Conservation (phyloP, 108 stramenopile genomes). For the Fragilariopsis cylindrus region DNA sequence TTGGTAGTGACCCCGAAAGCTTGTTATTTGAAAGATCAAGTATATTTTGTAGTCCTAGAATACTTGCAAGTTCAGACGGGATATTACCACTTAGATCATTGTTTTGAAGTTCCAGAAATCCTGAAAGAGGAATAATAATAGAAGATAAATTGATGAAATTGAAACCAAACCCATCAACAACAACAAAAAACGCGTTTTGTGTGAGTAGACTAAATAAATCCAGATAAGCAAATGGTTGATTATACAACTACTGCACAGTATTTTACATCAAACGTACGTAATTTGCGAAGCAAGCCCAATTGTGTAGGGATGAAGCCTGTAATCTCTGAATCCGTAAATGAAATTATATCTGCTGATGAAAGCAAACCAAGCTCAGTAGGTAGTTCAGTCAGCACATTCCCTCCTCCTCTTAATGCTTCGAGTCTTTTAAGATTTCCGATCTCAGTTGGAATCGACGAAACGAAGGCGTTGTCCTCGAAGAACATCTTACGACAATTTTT, state of each 20-base stretch:
- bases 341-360: conserved; percentile 32
- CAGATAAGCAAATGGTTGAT: not conserved
- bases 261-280: conserved; percentile 7
- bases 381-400: conserved; percentile 28
- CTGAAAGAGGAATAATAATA: conserved; percentile 1
- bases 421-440: conserved; percentile 41
- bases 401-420: conserved; percentile 37
- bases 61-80: conserved; percentile 37
- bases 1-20: conserved; percentile 25
- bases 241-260: not conserved
- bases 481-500: conserved; percentile 31
- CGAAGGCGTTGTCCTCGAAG: conserved; percentile 51
- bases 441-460: conserved; percentile 50
- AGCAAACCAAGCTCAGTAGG: conserved; percentile 49
- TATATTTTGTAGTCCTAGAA: conserved; percentile 18
- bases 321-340: conserved; percentile 48
- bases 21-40: conserved; percentile 31
- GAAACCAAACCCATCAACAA: too few relatives aligned
- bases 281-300: conserved; percentile 31
- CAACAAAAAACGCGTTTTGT: too few relatives aligned
- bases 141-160: not conserved
- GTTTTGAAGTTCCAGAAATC: conserved; percentile 8
- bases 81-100: conserved; percentile 19
- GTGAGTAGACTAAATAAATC: not conserved
- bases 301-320: conserved; percentile 57